Evolutionary conservation across 257 asterid species (phyloP).

Genomic region (Paraleonurus japonicus): DNA sequence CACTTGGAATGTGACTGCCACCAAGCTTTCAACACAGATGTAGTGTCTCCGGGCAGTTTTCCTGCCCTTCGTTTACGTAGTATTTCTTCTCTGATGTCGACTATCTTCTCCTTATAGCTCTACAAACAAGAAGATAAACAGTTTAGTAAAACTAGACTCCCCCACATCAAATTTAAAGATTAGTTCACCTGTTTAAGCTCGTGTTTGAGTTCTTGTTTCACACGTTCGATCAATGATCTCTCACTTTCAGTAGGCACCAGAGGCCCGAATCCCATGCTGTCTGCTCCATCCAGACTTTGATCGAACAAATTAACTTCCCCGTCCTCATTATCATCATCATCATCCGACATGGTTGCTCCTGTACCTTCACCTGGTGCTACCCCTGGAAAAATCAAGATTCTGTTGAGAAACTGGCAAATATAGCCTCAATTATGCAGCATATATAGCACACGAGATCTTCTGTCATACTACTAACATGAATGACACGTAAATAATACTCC

Average conservation of each 20-base stretch:
- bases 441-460: too few relatives aligned
- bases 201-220: constrained; percentile 76
- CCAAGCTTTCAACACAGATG: constrained; percentile 74
- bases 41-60: constrained; percentile 80
- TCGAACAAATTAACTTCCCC: constrained; percentile 75
- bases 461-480: too few relatives aligned
- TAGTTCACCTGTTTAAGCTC: constrained; percentile 81
- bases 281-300: constrained; percentile 68
- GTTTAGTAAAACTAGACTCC: not conserved
- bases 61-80: constrained; percentile 78
- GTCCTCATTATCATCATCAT: constrained; percentile 78
- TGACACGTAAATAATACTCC: too few relatives aligned
- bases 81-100: constrained; percentile 62
- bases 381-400: constrained; percentile 40
- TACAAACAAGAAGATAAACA: constrained; percentile 11
- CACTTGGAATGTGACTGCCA: constrained; percentile 90
- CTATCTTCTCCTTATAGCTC: constrained; percentile 66
- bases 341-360: constrained; percentile 97
- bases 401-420: not conserved
- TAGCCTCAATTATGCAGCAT: not conserved
- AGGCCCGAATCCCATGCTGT: constrained; percentile 90
- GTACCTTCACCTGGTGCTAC: constrained; percentile 94
- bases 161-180: not conserved
- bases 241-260: constrained; percentile 81
- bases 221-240: constrained; percentile 88